Base-by-base conservation (phyloP, 2,329 filamentous ascomycete species). In the Metarhizium sp. region DNA sequence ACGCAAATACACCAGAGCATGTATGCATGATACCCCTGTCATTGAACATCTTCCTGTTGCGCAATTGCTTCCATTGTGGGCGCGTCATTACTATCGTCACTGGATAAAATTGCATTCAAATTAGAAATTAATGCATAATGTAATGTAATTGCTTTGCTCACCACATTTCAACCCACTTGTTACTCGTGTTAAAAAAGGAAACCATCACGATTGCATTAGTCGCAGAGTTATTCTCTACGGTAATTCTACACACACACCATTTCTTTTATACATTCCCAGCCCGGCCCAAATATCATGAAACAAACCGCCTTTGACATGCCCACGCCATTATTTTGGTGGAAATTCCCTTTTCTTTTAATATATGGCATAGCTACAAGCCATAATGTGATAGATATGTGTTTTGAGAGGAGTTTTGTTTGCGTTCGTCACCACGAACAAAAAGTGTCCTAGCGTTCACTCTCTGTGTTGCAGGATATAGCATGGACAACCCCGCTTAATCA, bases 401-500 rank as follows among this genome's bases (percentile, higher is more conserved):
- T 30, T n/a, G 40, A 18, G 53, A 48, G 49, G 54, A 14, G 11
- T 48, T n/a, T 29, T 4, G 7, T 30, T 53, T 45, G 45, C 45
- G 3, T 32, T 43, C 38, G 42, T 29, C 25, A 36, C 18, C 30
- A 30, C 18, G 13, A 48, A 20, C 49, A 7, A 43, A 58, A 56
- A 58, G 46, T 50, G 45, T 25, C 25, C 1, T n/a, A 2, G 20
- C 13, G 25, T 14, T 20, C 18, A 30, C 10, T 48, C 7, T 6
- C 45, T 14, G 13, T n/a, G 10, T 29, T 4, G 45, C 13, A 48
- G 45, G 6, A 48, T 4, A n/a, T 11, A 53, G 20, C 48, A 46
- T 30, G 25, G 34, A 14, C 14, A 30, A 48, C 20, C 8, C 7
- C 14, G 45, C 53, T 68, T 67, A 72, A 58, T 94, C 90, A 48